Base-by-base conservation (phyloP, 2,329 filamentous ascomycete species). In the Gaeumannomyces sp. region DNA sequence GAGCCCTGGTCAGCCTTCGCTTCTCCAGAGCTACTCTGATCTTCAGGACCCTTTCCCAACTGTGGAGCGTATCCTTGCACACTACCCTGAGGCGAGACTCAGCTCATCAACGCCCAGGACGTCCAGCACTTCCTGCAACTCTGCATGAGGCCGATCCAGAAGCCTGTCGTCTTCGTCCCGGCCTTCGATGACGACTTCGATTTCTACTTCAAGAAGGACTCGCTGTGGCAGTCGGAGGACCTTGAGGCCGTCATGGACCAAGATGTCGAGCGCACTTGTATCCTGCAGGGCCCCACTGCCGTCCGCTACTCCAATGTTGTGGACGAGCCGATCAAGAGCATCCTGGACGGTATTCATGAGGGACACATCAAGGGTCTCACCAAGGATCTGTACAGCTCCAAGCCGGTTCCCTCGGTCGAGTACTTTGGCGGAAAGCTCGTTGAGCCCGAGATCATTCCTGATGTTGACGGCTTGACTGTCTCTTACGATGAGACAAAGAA, bases 161-260 rank as follows among this genome's bases (percentile, higher is more conserved):
- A 99, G 84, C 95, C 95, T 2, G 91, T 96, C 33, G 95, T 94
- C 0, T 99, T 99, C 75, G 93, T 99, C 35, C 95, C 95, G 6
- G 84, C 90, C n/a, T 84, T 99, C 28, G 95, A 99, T 72, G 93
- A 96, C 68, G 97, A 94, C 75, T 99, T 99, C 70, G 95, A 99
- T 75, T 97, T 96, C 80, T 99, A 92, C 82, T 99, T 99, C 89
- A 99, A 99, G 88, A 99, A 99, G 82, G 95, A 99, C 77, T 99
- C 95, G 1, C 85, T 99, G 10, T 99, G 95, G 95, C 95, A 99
- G 79, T 98, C 95, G 1, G 95, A 99, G 78, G 95, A 99, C 73
- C 83, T 99, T 14, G 94, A 96, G 73, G 95, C 95, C 64, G 93
- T 99, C 65, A 93, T 97, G 67, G 94, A 85, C 70, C 95, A 98